A percentile compares a stretch with the other conserved stretches of the same genome.
Evolutionary conservation across 306 rosid species (phyloP).

Genomic region (Cyamopsis tetragonoloba): DNA sequence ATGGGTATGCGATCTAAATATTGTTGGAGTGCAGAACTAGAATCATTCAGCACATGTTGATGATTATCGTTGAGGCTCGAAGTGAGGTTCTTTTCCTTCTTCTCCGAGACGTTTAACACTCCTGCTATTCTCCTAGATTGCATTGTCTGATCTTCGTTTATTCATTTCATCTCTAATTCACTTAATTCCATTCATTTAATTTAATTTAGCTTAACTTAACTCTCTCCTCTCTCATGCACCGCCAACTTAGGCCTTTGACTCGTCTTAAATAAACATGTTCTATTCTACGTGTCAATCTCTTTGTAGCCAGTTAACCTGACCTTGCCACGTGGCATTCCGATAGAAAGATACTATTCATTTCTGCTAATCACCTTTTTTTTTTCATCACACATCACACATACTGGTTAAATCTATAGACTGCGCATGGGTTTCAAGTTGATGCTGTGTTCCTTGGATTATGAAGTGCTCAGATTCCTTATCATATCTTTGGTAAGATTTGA

Average conservation of each 20-base stretch:
- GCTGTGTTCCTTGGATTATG: too few relatives aligned
- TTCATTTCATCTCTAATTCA: not conserved
- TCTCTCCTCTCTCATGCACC: not conserved
- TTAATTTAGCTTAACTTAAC: not conserved
- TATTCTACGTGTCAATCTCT: conserved; percentile 15
- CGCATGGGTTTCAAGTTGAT: too few relatives aligned
- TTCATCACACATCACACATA: too few relatives aligned
- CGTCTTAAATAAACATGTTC: not conserved
- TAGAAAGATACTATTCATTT: too few relatives aligned
- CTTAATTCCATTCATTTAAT: not conserved
- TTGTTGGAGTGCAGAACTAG: conserved; percentile 50
- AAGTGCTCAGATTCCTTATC: not conserved
- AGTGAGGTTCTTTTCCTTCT: not conserved
- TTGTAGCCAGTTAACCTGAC: not conserved
- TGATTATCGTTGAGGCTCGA: not conserved
- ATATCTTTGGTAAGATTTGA: too few relatives aligned
- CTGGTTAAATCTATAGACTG: too few relatives aligned
- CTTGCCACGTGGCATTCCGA: not conserved
- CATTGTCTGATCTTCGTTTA: conserved; percentile 16
- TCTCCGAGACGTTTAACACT: not conserved
- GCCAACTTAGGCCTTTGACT: conserved; percentile 15
- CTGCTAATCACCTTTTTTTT: too few relatives aligned
- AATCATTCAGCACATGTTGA: conserved; percentile 17
- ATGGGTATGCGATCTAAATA: conserved; percentile 50
- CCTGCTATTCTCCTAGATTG: conserved; percentile 24